phyloP scores from a whole-genome alignment of 768 basidiomycete species.

The Serendipita sp. region DNA sequence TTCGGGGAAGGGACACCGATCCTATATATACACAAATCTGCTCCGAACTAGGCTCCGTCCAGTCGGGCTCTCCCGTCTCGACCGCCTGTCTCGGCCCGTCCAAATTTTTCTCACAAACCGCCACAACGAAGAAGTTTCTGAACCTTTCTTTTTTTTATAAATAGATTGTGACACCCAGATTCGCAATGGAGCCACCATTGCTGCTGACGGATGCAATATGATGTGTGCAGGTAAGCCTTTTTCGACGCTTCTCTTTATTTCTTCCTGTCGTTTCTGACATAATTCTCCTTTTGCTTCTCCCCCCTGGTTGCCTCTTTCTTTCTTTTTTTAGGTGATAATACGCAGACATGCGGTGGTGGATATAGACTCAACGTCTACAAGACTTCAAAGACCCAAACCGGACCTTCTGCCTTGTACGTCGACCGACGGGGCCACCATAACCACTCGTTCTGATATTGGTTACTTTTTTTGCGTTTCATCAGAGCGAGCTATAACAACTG shows the following conservation, averaged over 20 bases:
- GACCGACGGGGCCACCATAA: no score
- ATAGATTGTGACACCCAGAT: slow-evolving; percentile 50
- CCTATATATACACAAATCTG: not conserved
- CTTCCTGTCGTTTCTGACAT: no score
- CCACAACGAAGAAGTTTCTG: not conserved
- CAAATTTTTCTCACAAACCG: not conserved
- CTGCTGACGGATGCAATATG: slow-evolving; percentile 37
- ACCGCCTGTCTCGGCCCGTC: not conserved
- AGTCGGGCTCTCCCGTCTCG: not conserved
- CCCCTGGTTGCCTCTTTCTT: slow-evolving; percentile 19
- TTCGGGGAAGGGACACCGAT: not conserved
- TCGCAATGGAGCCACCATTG: slow-evolving; percentile 28
- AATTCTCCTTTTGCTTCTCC: no score
- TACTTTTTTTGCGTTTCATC: not conserved
- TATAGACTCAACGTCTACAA: not conserved
- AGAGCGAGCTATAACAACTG: slow-evolving; percentile 11
- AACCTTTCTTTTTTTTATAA: not conserved
- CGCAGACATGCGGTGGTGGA: slow-evolving; percentile 19
- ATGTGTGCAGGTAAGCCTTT: slow-evolving; percentile 39
- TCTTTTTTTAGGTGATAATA: not conserved
- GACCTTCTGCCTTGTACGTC: not conserved
- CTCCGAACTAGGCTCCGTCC: not conserved
- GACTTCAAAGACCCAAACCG: not conserved
- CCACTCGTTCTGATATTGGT: not conserved
- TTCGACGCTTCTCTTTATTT: no score